phyloP scores from a whole-genome alignment of 305 asterid species.

The Solanum hybrid region DNA sequence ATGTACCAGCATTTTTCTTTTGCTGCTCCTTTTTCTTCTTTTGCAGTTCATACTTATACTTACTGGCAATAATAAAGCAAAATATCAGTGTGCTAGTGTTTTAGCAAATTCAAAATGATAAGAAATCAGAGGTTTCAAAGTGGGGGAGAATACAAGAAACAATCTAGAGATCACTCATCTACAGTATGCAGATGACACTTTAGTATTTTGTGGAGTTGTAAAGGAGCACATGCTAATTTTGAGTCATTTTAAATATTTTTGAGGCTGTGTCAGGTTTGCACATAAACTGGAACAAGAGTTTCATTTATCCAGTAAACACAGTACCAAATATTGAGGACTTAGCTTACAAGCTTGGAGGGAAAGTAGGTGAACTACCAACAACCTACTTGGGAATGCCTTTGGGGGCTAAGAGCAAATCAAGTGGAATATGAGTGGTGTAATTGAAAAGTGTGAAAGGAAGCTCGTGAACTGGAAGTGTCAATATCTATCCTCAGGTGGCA shows the following conservation, averaged over 20 bases:
- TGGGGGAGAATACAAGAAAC: too few relatives aligned
- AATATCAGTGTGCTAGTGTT: conserved; percentile 2
- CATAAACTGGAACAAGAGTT: too few relatives aligned
- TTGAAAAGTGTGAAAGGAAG: neutral
- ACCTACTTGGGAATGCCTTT: neutral
- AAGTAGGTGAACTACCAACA: neutral
- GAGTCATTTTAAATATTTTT: too few relatives aligned
- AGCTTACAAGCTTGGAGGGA: neutral
- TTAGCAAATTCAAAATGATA: neutral
- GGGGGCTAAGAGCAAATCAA: neutral
- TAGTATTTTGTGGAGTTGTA: too few relatives aligned
- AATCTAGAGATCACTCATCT: too few relatives aligned
- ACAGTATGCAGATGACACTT: too few relatives aligned
- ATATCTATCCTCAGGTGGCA: too few relatives aligned
- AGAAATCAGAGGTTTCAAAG: too few relatives aligned
- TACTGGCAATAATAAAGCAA: conserved; percentile 40
- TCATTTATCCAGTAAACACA: too few relatives aligned
- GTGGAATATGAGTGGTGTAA: neutral
- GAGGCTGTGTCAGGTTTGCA: too few relatives aligned
- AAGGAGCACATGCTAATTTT: too few relatives aligned
- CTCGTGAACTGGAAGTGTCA: neutral
- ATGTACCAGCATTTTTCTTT: conserved; percentile 72
- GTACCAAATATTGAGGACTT: neutral
- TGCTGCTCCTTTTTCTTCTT: conserved; percentile 94
- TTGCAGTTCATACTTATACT: conserved; percentile 80